These are phyloP conservation scores for Lactifluus piperatus DNA, from an alignment of 768 basidiomycete species.

Conservation along the genomic window DNA sequence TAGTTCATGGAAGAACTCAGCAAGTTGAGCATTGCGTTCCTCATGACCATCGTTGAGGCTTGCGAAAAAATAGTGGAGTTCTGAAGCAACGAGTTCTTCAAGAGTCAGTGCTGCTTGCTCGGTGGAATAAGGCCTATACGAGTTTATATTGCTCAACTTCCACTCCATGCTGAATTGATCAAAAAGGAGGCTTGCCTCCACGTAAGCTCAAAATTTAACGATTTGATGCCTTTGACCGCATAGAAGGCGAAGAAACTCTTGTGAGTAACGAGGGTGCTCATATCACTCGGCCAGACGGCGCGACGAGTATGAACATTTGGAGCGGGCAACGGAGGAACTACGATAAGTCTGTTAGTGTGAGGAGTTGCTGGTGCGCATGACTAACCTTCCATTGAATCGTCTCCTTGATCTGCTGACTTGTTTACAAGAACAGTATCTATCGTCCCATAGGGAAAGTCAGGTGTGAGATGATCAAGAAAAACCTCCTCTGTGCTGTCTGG, in stretches of 20 bases:
- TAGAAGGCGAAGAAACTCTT: neutral
- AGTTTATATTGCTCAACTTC: neutral
- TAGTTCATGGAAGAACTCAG: neutral
- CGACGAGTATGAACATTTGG: slow-evolving; percentile 3
- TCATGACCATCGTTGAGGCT: neutral
- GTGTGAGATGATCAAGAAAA: neutral
- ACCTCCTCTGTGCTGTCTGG: slow-evolving; percentile 1
- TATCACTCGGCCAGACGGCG: neutral
- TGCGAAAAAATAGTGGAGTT: neutral
- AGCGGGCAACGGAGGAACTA: slow-evolving; percentile 14
- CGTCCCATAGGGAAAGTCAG: neutral
- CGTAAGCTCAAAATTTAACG: slow-evolving; percentile 14
- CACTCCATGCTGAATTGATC: neutral
- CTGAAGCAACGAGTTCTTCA: slow-evolving; percentile 11
- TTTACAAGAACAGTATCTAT: slow-evolving; percentile 6
- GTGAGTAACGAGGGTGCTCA: neutral
- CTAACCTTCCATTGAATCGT: slow-evolving; percentile 16
- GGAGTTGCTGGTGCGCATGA: neutral
- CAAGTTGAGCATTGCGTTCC: neutral
- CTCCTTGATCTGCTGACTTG: neutral
- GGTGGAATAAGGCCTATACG: slow-evolving; percentile 5
- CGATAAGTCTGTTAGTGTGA: neutral
- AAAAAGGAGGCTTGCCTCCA: slow-evolving; percentile 8
- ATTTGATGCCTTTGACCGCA: slow-evolving; percentile 8
- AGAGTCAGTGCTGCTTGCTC: slow-evolving; percentile 4